These are phyloP conservation scores for Hypoxylon trugodes DNA, from an alignment of 495 filamentous ascomycete species.

Conservation along the genomic window DNA sequence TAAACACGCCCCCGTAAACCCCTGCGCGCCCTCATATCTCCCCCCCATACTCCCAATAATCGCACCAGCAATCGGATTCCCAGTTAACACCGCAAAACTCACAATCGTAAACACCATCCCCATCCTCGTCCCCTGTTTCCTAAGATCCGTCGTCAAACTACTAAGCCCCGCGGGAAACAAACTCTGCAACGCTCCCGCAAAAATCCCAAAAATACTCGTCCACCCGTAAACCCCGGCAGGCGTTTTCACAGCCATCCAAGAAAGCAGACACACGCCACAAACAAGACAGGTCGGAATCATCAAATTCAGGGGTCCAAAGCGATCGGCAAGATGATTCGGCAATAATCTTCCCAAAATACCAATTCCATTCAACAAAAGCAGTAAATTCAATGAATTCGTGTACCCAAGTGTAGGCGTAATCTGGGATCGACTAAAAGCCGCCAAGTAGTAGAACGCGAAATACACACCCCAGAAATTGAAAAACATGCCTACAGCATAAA, in stretches of 20 bases:
- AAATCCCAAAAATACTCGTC: conserved; percentile 70
- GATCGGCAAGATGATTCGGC: conserved; percentile 71
- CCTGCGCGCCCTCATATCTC: conserved; percentile 69
- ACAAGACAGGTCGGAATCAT: conserved; percentile 62
- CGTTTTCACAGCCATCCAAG: conserved; percentile 68
- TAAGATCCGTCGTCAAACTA: conserved; percentile 67
- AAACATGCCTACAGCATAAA: conserved; percentile 72
- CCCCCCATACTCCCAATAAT: conserved; percentile 65
- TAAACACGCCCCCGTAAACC: conserved; percentile 62
- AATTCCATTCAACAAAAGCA: conserved; percentile 77
- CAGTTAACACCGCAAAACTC: conserved; percentile 75
- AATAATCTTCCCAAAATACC: conserved; percentile 71
- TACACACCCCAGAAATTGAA: conserved; percentile 73
- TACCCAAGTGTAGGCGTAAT: conserved; percentile 60
- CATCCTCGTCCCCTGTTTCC: conserved; percentile 75
- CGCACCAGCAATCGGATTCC: conserved; percentile 77
- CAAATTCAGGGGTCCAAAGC: conserved; percentile 65
- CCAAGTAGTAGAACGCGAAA: conserved; percentile 79
- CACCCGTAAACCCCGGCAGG: conserved; percentile 65
- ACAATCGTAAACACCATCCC: conserved; percentile 84
- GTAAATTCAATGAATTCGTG: conserved; percentile 66
- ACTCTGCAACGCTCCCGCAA: conserved; percentile 72
- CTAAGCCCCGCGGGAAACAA: conserved; percentile 70
- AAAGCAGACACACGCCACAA: conserved; percentile 63
- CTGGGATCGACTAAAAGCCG: conserved; percentile 62